Evolutionary conservation across 2,329 filamentous ascomycete species (phyloP).

Genomic region (Alternaria consortialis): DNA sequence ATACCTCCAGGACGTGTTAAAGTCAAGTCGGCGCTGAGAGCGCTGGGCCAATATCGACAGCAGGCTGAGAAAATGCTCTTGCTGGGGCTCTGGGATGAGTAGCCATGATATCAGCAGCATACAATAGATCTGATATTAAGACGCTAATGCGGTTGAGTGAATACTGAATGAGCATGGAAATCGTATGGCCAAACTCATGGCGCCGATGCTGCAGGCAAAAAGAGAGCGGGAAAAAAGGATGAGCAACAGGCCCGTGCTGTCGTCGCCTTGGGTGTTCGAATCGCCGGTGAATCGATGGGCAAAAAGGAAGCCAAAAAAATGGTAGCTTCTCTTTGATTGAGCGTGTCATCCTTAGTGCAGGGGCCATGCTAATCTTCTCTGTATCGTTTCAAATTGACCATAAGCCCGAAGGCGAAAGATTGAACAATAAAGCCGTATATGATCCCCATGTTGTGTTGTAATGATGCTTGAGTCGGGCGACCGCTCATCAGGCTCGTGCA

Average conservation of each 20-base stretch:
- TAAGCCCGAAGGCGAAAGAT: constrained; percentile 22
- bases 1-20: background rate
- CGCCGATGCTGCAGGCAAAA: background rate
- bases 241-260: background rate
- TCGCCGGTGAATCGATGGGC: background rate
- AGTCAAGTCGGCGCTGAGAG: background rate
- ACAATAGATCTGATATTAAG: background rate
- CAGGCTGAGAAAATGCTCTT: background rate
- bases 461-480: background rate
- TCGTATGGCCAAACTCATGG: background rate
- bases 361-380: constrained; percentile 60
- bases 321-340: constrained; percentile 45
- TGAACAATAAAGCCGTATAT: background rate
- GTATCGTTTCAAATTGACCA: constrained; percentile 46
- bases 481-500: background rate
- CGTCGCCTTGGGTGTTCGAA: background rate
- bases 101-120: background rate
- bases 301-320: constrained; percentile 26
- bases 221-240: background rate
- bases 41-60: background rate
- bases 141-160: background rate
- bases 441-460: background rate
- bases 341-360: constrained; percentile 90
- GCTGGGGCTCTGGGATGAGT: background rate
- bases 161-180: background rate